Evolutionary conservation across 1,284 basidiomycete genomes (phyloP).

Genomic region (Cystobasidium pallidum): DNA sequence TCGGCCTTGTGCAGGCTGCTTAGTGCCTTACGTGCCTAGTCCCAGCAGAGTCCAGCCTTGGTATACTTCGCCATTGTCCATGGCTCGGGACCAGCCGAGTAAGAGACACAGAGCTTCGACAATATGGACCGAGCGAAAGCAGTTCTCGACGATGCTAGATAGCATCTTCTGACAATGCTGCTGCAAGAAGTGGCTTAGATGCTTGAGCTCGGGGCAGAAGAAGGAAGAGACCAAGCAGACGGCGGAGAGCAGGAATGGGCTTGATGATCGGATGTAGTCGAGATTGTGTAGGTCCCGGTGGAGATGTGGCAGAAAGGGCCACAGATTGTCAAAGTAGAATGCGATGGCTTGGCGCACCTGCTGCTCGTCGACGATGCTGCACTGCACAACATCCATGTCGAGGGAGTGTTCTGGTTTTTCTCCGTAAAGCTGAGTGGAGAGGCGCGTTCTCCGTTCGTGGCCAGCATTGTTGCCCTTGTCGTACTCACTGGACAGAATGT

Average conservation of each 20-base stretch:
- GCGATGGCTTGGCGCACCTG: neutral
- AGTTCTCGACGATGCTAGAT: neutral
- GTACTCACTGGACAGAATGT: too few species aligned
- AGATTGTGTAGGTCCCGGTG: conserved; percentile 1
- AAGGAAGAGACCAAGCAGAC: conserved; percentile 7
- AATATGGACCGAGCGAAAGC: conserved; percentile 13
- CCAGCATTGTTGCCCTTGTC: too few species aligned
- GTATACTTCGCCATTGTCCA: neutral
- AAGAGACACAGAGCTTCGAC: conserved; percentile 9
- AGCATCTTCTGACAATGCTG: neutral
- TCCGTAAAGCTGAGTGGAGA: neutral
- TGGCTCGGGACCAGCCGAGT: conserved; percentile 3
- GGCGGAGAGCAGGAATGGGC: neutral
- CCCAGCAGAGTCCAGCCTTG: conserved; percentile 7
- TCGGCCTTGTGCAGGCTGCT: neutral
- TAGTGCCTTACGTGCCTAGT: neutral
- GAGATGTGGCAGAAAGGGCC: neutral
- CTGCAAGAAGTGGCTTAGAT: neutral
- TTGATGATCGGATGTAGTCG: neutral
- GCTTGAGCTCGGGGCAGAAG: neutral
- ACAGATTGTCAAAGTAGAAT: conserved; percentile 11
- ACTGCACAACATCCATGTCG: neutral
- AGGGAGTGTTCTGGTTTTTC: conserved; percentile 2
- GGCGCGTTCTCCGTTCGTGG: neutral
- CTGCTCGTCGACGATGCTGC: conserved; percentile 1